Evolutionary conservation across 1,284 basidiomycete species (phyloP), one percentile per base, ranked within the genome.

Genomic region (Trichosporon inkin): DNA sequence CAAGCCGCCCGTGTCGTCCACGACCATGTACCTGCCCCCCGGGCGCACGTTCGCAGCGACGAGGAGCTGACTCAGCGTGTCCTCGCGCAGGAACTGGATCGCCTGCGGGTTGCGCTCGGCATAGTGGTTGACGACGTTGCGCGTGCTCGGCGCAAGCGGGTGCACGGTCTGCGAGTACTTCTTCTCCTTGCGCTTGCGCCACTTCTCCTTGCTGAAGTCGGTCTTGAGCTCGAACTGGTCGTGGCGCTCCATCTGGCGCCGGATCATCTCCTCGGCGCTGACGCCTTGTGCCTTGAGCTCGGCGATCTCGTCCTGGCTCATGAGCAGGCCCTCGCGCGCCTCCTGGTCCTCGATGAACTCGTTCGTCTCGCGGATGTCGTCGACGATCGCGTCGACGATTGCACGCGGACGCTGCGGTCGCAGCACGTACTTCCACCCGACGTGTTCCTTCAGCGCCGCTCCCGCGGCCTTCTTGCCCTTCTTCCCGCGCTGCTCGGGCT

Each of bases 181-280:
- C 65, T 89, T 91, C 78, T 94, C 90, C 77, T 97, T 97, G 51
- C 91, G 83, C 75, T 92, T 93, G 73, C 86, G 88, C 79, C 96
- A 97, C 75, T 97, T 97, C 71, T 96, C 93, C 78, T 97, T 96
- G 76, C 89, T 92, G 74, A 92, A 96, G 77, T 94, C 94, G 1
- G 92, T 96, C 80, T 97, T 97, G 56, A 95, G 81, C 8, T 86
- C 85, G 76, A 90, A 97, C 70, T 89, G 89, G 35, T 88, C 87
- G 71, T 97, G 93, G 68, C 88, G 84, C 67, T 91, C 90, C 60
- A 96, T 93, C 77, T 97, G 93, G 73, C 83, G 86, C 70, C 89
- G 86, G 70, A 97, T 94, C 63, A 97, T 96, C 74, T 95, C 92
- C 87, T 95, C 79, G 1, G 73, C 75, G 6, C 72, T 71, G 1